Percentiles rank a stretch among this genome's conserved stretches.
Evolutionary conservation across 2,329 filamentous ascomycete species (phyloP).

Genomic region (Fusarium sp.): DNA sequence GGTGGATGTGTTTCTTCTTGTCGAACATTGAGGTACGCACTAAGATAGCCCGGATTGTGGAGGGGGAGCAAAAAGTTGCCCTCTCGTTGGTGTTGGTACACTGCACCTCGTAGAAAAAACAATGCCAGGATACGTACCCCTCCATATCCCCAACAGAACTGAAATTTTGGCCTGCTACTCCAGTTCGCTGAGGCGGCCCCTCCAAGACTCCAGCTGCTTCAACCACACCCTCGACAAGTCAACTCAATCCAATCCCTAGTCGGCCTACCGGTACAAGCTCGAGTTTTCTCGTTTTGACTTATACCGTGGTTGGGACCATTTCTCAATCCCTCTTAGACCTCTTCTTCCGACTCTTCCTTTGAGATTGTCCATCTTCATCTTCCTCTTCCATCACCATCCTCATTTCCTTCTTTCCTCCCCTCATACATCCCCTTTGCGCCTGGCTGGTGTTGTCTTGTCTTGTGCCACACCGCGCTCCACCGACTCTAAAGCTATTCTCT

Average conservation of each 20-base stretch:
- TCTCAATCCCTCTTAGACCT: conserved; percentile 41
- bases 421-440: conserved; percentile 36
- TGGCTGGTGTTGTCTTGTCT: conserved; percentile 46
- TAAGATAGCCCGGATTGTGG: conserved; percentile 41
- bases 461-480: conserved; percentile 42
- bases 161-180: conserved; percentile 49
- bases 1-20: conserved; percentile 35
- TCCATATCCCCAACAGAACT: conserved; percentile 57
- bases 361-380: conserved; percentile 46
- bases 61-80: conserved; percentile 32
- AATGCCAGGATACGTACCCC: conserved; percentile 45
- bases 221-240: conserved; percentile 36
- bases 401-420: conserved; percentile 34
- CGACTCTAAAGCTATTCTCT: conserved; percentile 39
- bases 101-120: conserved; percentile 18
- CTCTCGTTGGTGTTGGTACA: conserved; percentile 25
- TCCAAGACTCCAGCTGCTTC: conserved; percentile 42
- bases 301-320: conserved; percentile 44
- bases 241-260: conserved; percentile 29
- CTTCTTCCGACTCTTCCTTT: conserved; percentile 39
- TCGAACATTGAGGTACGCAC: conserved; percentile 35
- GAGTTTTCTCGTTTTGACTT: conserved; percentile 46
- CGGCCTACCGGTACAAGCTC: conserved; percentile 37
- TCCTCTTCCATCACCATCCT: conserved; percentile 32
- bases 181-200: conserved; percentile 43